phyloP scores from a whole-genome alignment of 2,329 filamentous ascomycete species.

The Dactylonectria estremocensis region DNA sequence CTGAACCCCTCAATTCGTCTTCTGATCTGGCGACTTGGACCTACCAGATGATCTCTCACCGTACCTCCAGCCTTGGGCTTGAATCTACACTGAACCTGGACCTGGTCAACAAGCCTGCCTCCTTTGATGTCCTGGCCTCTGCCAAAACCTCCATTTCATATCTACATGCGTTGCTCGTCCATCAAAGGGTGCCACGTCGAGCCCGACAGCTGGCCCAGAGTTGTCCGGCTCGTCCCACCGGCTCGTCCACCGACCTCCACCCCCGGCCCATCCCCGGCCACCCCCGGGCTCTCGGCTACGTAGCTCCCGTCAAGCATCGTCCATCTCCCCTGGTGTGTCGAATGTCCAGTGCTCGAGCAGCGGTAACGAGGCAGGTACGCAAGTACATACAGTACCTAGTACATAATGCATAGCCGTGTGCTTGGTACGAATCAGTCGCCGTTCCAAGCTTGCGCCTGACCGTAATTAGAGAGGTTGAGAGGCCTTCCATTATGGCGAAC shows the following conservation, averaged over 20 bases:
- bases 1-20: too few relatives aligned
- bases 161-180: conserved; percentile 19
- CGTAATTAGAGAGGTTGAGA: not conserved
- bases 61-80: not conserved
- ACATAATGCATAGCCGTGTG: not conserved
- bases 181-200: conserved; percentile 48
- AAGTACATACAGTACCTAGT: too few relatives aligned
- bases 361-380: not conserved
- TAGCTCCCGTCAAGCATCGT: conserved; percentile 2
- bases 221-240: conserved; percentile 43
- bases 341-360: not conserved
- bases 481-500: not conserved
- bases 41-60: not conserved
- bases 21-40: not conserved
- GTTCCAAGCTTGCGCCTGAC: not conserved
- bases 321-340: not conserved
- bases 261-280: conserved; percentile 27
- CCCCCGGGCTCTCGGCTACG: conserved; percentile 18
- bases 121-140: not conserved
- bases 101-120: not conserved
- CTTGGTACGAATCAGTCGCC: not conserved
- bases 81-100: not conserved
- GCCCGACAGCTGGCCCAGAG: conserved; percentile 42
- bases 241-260: conserved; percentile 39
- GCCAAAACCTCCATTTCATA: not conserved